Conservation (phyloP, 768 basidiomycete species). For the Dictyophora rubrovolvata region DNA sequence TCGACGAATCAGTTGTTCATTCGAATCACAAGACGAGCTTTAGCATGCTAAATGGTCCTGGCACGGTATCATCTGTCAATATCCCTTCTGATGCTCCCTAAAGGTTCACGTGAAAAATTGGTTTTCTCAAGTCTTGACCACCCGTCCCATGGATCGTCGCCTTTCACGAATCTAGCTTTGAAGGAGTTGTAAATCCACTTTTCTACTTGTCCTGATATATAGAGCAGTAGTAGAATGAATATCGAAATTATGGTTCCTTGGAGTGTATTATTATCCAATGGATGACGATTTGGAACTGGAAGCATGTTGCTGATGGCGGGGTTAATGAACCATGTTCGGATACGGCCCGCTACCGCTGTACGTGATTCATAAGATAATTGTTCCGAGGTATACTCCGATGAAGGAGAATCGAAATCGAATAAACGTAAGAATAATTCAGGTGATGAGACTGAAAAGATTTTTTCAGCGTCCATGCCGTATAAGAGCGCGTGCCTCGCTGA, state of each 20-base stretch:
- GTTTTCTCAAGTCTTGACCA: constrained; percentile 25
- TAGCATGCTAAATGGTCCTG: too few relatives aligned
- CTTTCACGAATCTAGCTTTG: constrained; percentile 38
- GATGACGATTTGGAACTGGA: constrained; percentile 19
- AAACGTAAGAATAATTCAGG: constrained; percentile 25
- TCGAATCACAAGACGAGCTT: too few relatives aligned
- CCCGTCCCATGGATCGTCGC: constrained; percentile 44
- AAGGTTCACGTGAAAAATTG: not conserved
- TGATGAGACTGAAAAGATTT: constrained; percentile 27
- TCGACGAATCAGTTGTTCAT: too few relatives aligned
- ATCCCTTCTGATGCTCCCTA: too few relatives aligned
- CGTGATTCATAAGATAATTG: not conserved
- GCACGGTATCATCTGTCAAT: too few relatives aligned
- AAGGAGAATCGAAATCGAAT: constrained; percentile 18
- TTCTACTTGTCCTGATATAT: constrained; percentile 28
- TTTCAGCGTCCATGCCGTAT: constrained; percentile 21
- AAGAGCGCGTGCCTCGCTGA: constrained; percentile 35
- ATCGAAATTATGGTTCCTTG: constrained; percentile 13
- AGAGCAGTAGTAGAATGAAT: constrained; percentile 18
- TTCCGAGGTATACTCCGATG: not conserved
- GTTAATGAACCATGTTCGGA: constrained; percentile 11
- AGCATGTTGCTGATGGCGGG: constrained; percentile 3
- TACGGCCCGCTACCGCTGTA: not conserved
- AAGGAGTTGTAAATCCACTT: constrained; percentile 25
- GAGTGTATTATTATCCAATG: constrained; percentile 13